phyloP scores from a whole-genome alignment of 176 grass and related monocot genomes.

The Rhipidocladum racemiflorum region DNA sequence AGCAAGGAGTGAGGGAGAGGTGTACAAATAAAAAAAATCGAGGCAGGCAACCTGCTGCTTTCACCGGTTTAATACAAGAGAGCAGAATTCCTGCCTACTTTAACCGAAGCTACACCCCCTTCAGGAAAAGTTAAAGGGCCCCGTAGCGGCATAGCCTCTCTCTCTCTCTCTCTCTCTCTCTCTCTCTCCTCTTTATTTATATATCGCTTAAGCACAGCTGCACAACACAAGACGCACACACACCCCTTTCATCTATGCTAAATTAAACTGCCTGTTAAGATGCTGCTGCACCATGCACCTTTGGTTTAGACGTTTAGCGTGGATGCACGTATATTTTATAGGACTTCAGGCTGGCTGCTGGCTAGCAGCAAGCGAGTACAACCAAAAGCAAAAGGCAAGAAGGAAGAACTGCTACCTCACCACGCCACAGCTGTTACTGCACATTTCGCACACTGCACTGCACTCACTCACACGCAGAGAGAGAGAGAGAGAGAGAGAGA shows the following conservation, averaged over 20 bases:
- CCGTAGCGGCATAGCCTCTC: conserved; percentile 23
- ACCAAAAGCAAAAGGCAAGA: conserved; percentile 50
- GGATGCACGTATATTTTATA: conserved; percentile 27
- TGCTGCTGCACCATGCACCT: conserved; percentile 24
- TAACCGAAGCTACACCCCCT: conserved; percentile 70
- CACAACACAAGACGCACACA: neutral
- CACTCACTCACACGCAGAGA: conserved; percentile 39
- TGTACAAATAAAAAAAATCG: conserved; percentile 69
- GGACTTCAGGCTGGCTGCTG: conserved; percentile 16
- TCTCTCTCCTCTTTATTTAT: conserved; percentile 25
- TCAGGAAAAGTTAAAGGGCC: conserved; percentile 78
- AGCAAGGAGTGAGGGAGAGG: conserved; percentile 39
- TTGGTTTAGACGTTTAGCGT: conserved; percentile 23
- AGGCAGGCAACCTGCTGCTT: conserved; percentile 61
- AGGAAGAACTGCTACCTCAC: conserved; percentile 34
- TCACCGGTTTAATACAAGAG: conserved; percentile 55
- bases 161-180: conserved; percentile 10
- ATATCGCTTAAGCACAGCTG: no score
- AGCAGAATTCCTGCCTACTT: conserved; percentile 80
- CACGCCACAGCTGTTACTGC: conserved; percentile 41
- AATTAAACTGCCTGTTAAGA: conserved; percentile 45
- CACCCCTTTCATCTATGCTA: conserved; percentile 36
- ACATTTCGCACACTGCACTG: conserved; percentile 48
- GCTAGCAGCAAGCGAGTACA: conserved; percentile 29
- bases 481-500: neutral